Conservation (phyloP, 139 green algal genomes). For the Coelastrella sp. region DNA sequence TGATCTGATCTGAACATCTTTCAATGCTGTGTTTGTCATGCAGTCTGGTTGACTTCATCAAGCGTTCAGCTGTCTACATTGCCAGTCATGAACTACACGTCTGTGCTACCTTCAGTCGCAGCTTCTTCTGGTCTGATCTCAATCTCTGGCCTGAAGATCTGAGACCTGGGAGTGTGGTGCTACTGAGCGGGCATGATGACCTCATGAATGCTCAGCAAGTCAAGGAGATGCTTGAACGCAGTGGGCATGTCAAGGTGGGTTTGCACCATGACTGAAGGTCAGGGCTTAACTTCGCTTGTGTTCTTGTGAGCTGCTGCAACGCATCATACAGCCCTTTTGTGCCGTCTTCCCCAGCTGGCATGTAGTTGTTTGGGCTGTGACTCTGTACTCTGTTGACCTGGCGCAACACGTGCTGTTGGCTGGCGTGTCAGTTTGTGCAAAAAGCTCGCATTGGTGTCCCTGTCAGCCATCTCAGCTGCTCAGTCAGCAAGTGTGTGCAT, state of each 20-base stretch:
- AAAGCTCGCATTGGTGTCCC: too few relatives aligned
- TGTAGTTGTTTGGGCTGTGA: too few relatives aligned
- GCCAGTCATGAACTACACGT: constrained; percentile 41
- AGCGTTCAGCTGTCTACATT: constrained; percentile 26
- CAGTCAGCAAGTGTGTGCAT: neutral
- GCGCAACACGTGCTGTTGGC: too few relatives aligned
- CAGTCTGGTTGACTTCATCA: constrained; percentile 37
- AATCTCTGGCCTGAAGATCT: constrained; percentile 54
- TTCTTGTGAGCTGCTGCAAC: too few relatives aligned
- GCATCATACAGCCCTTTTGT: neutral
- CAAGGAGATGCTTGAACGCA: constrained; percentile 33
- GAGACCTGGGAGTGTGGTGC: constrained; percentile 39
- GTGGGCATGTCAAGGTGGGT: constrained; percentile 40
- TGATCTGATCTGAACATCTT: too few relatives aligned
- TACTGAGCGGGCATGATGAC: constrained; percentile 47
- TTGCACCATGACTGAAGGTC: neutral
- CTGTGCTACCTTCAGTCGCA: constrained; percentile 24
- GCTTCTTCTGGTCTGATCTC: constrained; percentile 55
- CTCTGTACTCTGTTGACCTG: too few relatives aligned
- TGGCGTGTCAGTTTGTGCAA: too few relatives aligned
- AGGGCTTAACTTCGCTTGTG: neutral
- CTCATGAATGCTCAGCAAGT: constrained; percentile 46
- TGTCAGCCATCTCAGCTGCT: neutral
- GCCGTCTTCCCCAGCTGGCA: neutral
- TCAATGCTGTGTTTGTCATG: neutral